Evolutionary conservation across 2,329 filamentous ascomycete species (phyloP), one percentile per base, ranked within the genome.

Genomic region (Alternaria sp.): DNA sequence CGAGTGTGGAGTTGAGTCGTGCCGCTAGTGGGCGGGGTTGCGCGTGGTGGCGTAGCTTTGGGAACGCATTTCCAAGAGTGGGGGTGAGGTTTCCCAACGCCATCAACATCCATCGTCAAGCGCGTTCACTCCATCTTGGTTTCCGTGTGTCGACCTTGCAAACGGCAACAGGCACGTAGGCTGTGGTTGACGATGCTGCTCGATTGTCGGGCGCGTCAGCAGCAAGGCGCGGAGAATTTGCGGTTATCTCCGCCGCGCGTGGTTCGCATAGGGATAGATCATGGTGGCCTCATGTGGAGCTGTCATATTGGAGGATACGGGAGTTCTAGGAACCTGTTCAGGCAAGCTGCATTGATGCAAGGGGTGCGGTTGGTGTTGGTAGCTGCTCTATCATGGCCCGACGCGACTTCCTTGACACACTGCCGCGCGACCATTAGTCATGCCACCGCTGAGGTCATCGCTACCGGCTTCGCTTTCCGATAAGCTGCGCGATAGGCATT

Each of bases 11-110:
- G 59, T 59, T 56, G 53, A 60, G 59, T 63, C 51, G 32, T 40
- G 47, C 53, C 54, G 45, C 56, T 59, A 63, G 63, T 66, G 67
- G 67, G 61, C 66, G 66, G 69, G 66, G 69, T 69, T 65, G 45
- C 23, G 61, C 28, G 60, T 47, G 32, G 36, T 40, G 36, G 56
- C 12, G 45, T 36, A 49, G 45, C 21, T 30, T 46, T 51, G 52
- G 63, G 66, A 67, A 49, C 51, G 44, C 49, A 54, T 21, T 15
- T 43, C 45, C 40, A 67, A 71, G 47, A 71, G 64, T 71, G 66
- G 67, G 69, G 68, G 60, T 63, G 45, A 57, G 28, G 19, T 52
- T 52, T 52, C 28, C 49, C 49, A 52, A 36, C 19, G 28, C 30
- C 25, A 26, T 26, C 25, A 28, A 10, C 21, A 44, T 43, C 23